Conservation (phyloP, 2,329 filamentous ascomycete genomes). For the Blastomyces emzantsi region DNA sequence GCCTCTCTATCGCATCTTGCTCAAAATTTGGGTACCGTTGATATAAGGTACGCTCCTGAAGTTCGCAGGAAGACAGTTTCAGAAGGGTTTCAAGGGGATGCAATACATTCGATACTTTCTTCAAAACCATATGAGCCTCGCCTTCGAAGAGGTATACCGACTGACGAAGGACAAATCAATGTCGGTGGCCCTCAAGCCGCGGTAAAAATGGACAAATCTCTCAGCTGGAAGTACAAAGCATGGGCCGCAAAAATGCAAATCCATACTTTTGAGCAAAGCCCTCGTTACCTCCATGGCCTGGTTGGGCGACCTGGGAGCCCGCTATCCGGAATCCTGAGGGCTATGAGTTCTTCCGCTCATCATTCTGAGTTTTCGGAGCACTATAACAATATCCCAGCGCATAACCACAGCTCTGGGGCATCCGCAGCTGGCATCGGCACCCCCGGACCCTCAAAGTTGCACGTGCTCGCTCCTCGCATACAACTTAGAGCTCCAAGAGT, state of each 20-base stretch:
- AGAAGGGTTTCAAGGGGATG: background rate
- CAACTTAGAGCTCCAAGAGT: background rate
- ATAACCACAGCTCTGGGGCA: background rate
- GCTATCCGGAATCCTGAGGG: constrained; percentile 22
- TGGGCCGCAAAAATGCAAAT: constrained; percentile 34
- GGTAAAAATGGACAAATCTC: background rate
- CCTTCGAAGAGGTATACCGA: background rate
- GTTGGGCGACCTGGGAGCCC: constrained; percentile 32
- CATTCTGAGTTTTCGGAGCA: constrained; percentile 6
- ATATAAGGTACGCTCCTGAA: background rate
- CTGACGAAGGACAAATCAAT: background rate
- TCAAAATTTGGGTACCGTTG: background rate
- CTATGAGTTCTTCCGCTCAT: constrained; percentile 14
- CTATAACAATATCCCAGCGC: background rate
- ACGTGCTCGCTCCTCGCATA: background rate
- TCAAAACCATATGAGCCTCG: background rate
- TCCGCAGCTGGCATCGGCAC: background rate
- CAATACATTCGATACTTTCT: background rate
- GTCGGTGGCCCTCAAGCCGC: background rate
- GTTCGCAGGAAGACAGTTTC: background rate
- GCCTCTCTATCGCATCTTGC: background rate
- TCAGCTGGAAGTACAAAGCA: constrained; percentile 24
- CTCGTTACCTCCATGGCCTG: constrained; percentile 16
- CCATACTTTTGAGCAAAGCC: constrained; percentile 18
- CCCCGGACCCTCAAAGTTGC: background rate